A percentile compares a stretch with the other conserved stretches of the same genome.
Conservation (phyloP, 169 alveolate genomes). For the Plasmodium inui region DNA sequence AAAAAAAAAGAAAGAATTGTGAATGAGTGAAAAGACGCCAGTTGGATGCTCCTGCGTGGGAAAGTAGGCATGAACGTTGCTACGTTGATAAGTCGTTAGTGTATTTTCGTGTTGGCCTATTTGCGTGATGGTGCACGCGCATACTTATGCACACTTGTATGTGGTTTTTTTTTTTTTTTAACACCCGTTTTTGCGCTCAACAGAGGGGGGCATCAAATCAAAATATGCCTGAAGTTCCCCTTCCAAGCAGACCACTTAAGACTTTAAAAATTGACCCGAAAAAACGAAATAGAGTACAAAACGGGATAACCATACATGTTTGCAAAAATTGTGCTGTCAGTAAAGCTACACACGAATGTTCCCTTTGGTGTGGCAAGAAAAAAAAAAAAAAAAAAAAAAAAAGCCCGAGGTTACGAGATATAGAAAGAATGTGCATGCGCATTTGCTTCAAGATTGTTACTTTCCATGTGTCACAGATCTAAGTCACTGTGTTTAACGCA, state of each 20-base stretch:
- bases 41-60: neutral
- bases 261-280: neutral
- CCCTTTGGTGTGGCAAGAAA: neutral
- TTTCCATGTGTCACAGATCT: neutral
- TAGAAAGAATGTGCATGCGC: conserved; percentile 14
- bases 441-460: neutral
- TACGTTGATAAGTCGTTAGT: neutral
- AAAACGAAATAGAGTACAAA: neutral
- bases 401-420: neutral
- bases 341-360: neutral
- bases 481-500: neutral
- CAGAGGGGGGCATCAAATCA: neutral
- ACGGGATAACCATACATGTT: neutral
- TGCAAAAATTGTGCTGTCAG: neutral
- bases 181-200: neutral
- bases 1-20: neutral
- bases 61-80: neutral
- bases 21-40: neutral
- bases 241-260: neutral
- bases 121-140: neutral
- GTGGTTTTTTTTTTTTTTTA: neutral
- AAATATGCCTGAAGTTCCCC: neutral
- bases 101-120: neutral
- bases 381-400: neutral
- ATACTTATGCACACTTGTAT: neutral